Evolutionary conservation across 2,329 filamentous ascomycete genomes (phyloP).

Genomic region (Diaporthe citrichinensis): DNA sequence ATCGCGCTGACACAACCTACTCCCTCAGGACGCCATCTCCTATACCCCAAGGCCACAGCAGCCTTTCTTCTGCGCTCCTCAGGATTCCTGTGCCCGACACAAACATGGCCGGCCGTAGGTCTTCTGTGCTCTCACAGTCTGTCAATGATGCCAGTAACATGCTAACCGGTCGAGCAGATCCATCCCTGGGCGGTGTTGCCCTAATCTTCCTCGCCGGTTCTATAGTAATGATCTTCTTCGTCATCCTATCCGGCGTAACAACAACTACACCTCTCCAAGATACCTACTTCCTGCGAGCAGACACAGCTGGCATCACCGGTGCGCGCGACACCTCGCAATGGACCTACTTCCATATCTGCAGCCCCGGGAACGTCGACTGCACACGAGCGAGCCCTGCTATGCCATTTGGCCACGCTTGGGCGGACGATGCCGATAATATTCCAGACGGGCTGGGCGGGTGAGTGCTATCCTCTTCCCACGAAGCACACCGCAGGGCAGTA

Average conservation of each 20-base stretch:
- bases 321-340: slow-evolving; percentile 81
- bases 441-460: slow-evolving; percentile 64
- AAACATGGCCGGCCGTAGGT: slow-evolving; percentile 41
- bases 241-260: slow-evolving; percentile 70
- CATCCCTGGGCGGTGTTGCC: slow-evolving; percentile 57
- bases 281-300: slow-evolving; percentile 88
- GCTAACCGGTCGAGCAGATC: slow-evolving; percentile 51
- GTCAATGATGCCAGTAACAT: not conserved
- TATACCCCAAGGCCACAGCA: not conserved
- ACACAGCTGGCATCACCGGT: slow-evolving; percentile 79
- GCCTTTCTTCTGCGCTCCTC: not conserved
- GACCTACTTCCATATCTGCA: slow-evolving; percentile 92
- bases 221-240: slow-evolving; percentile 69
- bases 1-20: not conserved
- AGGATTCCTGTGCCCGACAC: not conserved
- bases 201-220: slow-evolving; percentile 65
- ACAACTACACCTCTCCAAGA: slow-evolving; percentile 71
- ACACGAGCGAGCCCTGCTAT: slow-evolving; percentile 72
- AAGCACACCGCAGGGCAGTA: not conserved
- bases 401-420: slow-evolving; percentile 81
- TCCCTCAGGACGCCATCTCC: not conserved
- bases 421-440: slow-evolving; percentile 59
- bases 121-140: no score
- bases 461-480: not conserved
- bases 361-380: slow-evolving; percentile 75